These are phyloP conservation scores for Fusarium sp. DNA, from an alignment of 2,329 filamentous ascomycete species.

Conservation along the genomic window DNA sequence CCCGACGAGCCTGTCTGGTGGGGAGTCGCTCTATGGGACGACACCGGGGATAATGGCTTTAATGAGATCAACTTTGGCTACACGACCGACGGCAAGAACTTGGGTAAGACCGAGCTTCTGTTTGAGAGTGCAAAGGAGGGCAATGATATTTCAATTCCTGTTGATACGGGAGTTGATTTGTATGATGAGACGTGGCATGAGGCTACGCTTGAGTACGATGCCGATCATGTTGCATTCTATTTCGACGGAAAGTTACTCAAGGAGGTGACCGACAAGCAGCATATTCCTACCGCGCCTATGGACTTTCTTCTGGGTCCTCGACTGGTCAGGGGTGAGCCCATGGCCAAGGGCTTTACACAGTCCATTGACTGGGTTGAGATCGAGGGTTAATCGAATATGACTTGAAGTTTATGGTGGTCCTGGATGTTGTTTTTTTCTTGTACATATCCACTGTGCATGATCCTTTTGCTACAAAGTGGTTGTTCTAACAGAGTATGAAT, in stretches of 20 bases:
- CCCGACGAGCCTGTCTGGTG: slow-evolving; percentile 36
- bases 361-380: slow-evolving; percentile 43
- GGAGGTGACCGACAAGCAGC: slow-evolving; percentile 24
- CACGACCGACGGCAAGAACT: slow-evolving; percentile 23
- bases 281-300: slow-evolving; percentile 38
- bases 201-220: slow-evolving; percentile 36
- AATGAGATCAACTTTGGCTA: slow-evolving; percentile 47
- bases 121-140: slow-evolving; percentile 37
- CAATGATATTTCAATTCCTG: background rate
- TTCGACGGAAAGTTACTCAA: slow-evolving; percentile 28
- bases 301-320: slow-evolving; percentile 36
- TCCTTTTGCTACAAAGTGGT: no score
- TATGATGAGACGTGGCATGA: slow-evolving; percentile 35
- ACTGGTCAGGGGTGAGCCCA: slow-evolving; percentile 8
- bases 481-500: no score
- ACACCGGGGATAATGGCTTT: slow-evolving; percentile 11
- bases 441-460: no score
- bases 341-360: slow-evolving; percentile 32
- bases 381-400: background rate
- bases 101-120: slow-evolving; percentile 18
- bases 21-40: slow-evolving; percentile 38
- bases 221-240: slow-evolving; percentile 32
- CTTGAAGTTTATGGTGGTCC: background rate
- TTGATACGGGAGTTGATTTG: slow-evolving; percentile 30
- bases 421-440: background rate